Base-by-base conservation (phyloP, 164 flowering plant species). In the Magnolia kwangsiensis region DNA sequence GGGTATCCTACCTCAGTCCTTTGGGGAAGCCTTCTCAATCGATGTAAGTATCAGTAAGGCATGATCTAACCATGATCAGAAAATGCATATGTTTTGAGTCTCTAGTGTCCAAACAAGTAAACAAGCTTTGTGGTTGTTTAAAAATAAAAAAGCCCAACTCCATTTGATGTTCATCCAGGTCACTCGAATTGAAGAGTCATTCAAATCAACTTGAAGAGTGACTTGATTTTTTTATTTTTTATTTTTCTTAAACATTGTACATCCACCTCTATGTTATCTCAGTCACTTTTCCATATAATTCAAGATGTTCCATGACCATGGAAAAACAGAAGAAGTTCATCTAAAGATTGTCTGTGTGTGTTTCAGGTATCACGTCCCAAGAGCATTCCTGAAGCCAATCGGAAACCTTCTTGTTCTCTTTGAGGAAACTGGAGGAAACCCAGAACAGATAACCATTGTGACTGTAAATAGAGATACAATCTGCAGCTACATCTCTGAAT, bases 291-390 rank as follows among this genome's bases (percentile, higher is more conserved):
- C 45, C 45, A 37, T 37, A 37, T 37, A 5, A 37, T 37, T 37
- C 6, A 37, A 37, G 4, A 37, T 3, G 45, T 37, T 37, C 45
- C 45, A 37, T 37, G 45, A 37, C 45, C 45, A 37, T 37, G 16
- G 5, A 16, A 8, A 55, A 55, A 13, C 58, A 8, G 29, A 3
- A 37, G 45, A 37, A 37, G 45, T 37, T 5, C 69, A 24, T 23
- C 16, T 23, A 11, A 50, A 21, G 21, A 45, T 18, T 50, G 8
- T 55, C 18, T 37, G 13, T 71, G 20, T n/a, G 16, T 23, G 21
- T 45, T 80, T 49, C 82, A 92, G 97, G 83, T 95, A 92, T 80
- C 97, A 94, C 29, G 67, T 94, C 16, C 99, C 99, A 45, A 88
- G 99, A 77, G 20, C 89, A 0, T 92, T 75, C 84, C 61, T 94